These are phyloP conservation scores for Yarrowia divulgata DNA, from an alignment of 805 yeast genomes.

Conservation along the genomic window DNA sequence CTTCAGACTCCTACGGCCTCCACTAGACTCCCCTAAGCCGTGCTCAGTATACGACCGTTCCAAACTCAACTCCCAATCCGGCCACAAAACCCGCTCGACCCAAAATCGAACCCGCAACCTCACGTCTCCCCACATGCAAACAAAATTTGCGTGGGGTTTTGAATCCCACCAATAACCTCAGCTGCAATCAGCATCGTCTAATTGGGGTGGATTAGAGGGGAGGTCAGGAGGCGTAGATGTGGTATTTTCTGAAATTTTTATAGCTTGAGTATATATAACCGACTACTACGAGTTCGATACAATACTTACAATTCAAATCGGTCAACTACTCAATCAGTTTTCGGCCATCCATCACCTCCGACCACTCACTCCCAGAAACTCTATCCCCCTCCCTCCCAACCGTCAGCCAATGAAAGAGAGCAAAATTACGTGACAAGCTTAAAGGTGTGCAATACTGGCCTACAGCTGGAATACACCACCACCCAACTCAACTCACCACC, in stretches of 20 bases:
- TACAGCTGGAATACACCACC: neutral
- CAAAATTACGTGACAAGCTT: constrained; percentile 39
- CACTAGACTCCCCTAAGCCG: too few relatives aligned
- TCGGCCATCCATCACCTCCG: neutral
- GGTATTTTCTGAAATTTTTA: neutral
- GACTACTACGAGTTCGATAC: neutral
- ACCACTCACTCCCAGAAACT: neutral
- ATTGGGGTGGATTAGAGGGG: neutral
- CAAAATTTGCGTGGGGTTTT: constrained; percentile 13
- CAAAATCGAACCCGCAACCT: neutral
- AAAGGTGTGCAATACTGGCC: neutral
- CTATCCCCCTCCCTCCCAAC: constrained; percentile 24
- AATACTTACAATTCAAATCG: neutral
- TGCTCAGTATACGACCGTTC: too few relatives aligned
- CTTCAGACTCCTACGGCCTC: too few relatives aligned
- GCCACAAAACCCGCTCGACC: neutral
- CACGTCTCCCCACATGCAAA: neutral
- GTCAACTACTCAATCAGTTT: neutral
- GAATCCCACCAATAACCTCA: constrained; percentile 16
- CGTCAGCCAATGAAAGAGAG: constrained; percentile 31
- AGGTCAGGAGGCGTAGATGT: neutral
- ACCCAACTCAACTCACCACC: constrained; percentile 3
- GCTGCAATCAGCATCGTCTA: constrained; percentile 1
- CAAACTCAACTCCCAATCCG: too few relatives aligned
- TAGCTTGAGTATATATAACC: neutral